Evolutionary conservation across 768 basidiomycete genomes (phyloP).

Genomic region (Phlegmacium glaucopus): DNA sequence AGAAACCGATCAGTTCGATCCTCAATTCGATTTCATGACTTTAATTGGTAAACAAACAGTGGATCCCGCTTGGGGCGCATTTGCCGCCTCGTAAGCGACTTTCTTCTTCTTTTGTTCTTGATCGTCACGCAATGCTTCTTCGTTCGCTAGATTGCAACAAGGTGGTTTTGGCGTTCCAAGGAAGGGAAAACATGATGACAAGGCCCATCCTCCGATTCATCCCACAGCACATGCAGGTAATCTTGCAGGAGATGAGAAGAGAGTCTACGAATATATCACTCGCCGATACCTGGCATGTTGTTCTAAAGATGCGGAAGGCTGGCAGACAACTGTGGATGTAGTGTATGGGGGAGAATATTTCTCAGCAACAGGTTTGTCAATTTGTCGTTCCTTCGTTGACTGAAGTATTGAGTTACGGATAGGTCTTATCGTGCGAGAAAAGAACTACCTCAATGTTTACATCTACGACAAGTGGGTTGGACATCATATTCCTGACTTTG

Average conservation of each 20-base stretch:
- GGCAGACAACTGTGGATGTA: constrained; percentile 87
- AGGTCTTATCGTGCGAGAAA: constrained; percentile 80
- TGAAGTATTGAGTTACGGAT: background rate
- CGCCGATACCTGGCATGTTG: constrained; percentile 91
- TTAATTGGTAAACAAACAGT: constrained; percentile 83
- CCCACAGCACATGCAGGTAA: constrained; percentile 87
- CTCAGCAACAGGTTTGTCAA: constrained; percentile 64
- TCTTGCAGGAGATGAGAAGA: constrained; percentile 82
- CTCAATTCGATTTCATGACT: constrained; percentile 86
- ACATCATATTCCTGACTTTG: constrained; percentile 79
- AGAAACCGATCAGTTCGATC: constrained; percentile 96
- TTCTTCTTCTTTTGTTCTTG: background rate
- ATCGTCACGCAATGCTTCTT: background rate
- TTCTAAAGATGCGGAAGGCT: constrained; percentile 91
- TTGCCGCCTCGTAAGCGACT: constrained; percentile 66
- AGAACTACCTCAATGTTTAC: constrained; percentile 92
- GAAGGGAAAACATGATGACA: constrained; percentile 93
- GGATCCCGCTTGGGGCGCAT: constrained; percentile 82
- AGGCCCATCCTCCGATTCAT: constrained; percentile 98
- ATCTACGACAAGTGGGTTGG: constrained; percentile 94
- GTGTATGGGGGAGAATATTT: constrained; percentile 85
- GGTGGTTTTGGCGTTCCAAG: constrained; percentile 76
- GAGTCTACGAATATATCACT: constrained; percentile 91
- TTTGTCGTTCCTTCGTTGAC: background rate
- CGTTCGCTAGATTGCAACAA: constrained; percentile 61